These are phyloP conservation scores for Rubus parviflorus DNA, from an alignment of 306 rosid genomes.

Conservation along the genomic window DNA sequence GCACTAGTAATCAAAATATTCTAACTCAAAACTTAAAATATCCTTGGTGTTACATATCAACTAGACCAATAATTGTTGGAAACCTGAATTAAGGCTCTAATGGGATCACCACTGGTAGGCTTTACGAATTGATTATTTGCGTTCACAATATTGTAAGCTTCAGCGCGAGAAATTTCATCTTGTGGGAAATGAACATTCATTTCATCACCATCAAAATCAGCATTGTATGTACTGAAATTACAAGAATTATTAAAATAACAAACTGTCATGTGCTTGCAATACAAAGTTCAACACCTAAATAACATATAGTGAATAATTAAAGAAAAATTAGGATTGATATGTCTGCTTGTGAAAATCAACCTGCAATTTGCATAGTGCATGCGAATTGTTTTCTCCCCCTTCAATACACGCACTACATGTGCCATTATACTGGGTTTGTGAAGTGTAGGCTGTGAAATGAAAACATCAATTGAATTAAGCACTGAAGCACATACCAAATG, in stretches of 20 bases:
- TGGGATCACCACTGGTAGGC: conserved; percentile 97
- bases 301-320: neutral
- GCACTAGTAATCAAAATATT: neutral
- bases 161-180: conserved; percentile 96
- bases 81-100: conserved; percentile 94
- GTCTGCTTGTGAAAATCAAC: conserved; percentile 21
- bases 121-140: conserved; percentile 96
- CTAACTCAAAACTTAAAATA: neutral
- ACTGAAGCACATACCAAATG: neutral
- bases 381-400: conserved; percentile 94
- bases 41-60: neutral
- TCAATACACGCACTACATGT: conserved; percentile 80
- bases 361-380: conserved; percentile 89
- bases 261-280: conserved; percentile 19
- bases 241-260: conserved; percentile 2
- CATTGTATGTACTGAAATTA: conserved; percentile 79
- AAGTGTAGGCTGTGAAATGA: conserved; percentile 82
- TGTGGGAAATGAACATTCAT: conserved; percentile 98
- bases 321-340: neutral
- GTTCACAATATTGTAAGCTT: conserved; percentile 91
- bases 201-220: conserved; percentile 98
- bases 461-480: neutral
- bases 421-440: conserved; percentile 99
- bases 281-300: neutral
- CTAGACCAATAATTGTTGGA: neutral